These are phyloP conservation scores for Cerrena zonata DNA, from an alignment of 1,284 basidiomycete species.

Conservation along the genomic window DNA sequence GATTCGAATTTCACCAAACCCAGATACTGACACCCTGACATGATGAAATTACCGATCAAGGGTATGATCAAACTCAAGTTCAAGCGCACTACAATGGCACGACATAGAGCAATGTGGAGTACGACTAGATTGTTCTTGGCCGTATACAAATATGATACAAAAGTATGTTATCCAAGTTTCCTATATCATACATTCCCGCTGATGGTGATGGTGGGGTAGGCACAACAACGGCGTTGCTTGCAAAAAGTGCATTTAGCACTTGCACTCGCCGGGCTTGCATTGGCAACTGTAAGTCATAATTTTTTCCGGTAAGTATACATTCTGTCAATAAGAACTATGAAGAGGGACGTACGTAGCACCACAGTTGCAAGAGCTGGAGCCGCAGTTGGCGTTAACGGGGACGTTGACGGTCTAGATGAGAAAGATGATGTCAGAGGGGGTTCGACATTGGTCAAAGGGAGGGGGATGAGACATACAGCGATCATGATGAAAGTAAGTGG, in stretches of 20 bases:
- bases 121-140: too few relatives aligned
- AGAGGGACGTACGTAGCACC: slow-evolving; percentile 38
- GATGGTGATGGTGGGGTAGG: neutral
- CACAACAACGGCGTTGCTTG: slow-evolving; percentile 4
- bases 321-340: too few relatives aligned
- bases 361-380: slow-evolving; percentile 45
- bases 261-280: slow-evolving; percentile 57
- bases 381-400: slow-evolving; percentile 45
- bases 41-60: too few relatives aligned
- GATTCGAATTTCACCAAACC: too few relatives aligned
- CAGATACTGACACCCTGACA: too few relatives aligned
- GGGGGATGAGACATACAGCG: slow-evolving; percentile 9
- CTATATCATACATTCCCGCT: slow-evolving; percentile 13
- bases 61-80: too few relatives aligned
- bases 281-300: slow-evolving; percentile 43
- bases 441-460: neutral
- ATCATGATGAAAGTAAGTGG: slow-evolving; percentile 8
- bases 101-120: too few relatives aligned
- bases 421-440: neutral
- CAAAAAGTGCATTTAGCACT: slow-evolving; percentile 39
- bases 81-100: too few relatives aligned
- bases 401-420: slow-evolving; percentile 32
- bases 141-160: slow-evolving; percentile 4
- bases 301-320: too few relatives aligned
- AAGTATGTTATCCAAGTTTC: neutral